Conservation (phyloP, 73 alveolate species). For the Effrenium voratum region DNA sequence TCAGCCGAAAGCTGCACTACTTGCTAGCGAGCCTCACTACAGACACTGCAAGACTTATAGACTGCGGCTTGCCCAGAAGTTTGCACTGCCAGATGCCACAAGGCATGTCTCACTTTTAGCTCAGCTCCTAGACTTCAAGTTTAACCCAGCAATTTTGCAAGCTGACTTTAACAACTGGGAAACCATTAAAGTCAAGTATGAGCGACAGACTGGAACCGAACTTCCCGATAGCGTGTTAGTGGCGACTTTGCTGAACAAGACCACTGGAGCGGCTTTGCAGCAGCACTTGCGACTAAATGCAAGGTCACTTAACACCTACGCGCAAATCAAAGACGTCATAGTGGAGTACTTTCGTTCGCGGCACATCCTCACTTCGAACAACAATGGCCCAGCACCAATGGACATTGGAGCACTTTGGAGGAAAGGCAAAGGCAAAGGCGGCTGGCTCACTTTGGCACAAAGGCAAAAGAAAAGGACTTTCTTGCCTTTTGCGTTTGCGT, state of each 20-base stretch:
- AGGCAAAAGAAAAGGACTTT: constrained; percentile 24
- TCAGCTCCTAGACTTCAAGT: not conserved
- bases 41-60: not conserved
- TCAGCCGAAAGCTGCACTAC: constrained; percentile 26
- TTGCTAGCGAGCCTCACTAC: not conserved
- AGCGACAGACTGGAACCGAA: not conserved
- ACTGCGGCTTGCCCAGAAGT: not conserved
- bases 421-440: too few species aligned
- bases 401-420: too few species aligned
- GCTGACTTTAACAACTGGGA: constrained; percentile 8
- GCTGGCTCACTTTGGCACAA: not conserved
- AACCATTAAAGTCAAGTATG: not conserved
- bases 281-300: constrained; percentile 12
- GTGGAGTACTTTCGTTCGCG: not conserved
- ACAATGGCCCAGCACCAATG: constrained; percentile 18
- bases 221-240: constrained; percentile 3
- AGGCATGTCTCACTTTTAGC: not conserved
- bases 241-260: constrained; percentile 38
- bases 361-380: not conserved
- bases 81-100: constrained; percentile 13
- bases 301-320: not conserved
- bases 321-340: constrained; percentile 7
- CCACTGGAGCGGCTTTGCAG: constrained; percentile 31
- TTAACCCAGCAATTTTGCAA: not conserved
- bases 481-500: too few species aligned